phyloP scores from a whole-genome alignment of 176 grass and related monocot genomes.

The Cenchrus americanus region DNA sequence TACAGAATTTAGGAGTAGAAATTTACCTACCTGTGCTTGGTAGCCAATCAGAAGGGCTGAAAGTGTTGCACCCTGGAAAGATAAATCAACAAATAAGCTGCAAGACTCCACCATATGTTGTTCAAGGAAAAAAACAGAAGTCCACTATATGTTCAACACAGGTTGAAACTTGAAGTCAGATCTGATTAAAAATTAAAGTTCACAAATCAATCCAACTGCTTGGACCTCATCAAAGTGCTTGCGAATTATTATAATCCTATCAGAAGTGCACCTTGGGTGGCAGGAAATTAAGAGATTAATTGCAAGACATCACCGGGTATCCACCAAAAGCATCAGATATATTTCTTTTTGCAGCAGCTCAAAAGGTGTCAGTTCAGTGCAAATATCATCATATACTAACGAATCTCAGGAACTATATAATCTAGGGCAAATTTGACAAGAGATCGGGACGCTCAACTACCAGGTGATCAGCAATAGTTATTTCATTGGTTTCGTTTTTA shows the following conservation, averaged over 20 bases:
- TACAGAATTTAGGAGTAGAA: not conserved
- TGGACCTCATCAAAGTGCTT: not conserved
- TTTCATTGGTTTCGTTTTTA: slow-evolving; percentile 24
- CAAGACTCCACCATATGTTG: not conserved
- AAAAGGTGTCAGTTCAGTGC: not conserved
- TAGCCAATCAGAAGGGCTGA: slow-evolving; percentile 80
- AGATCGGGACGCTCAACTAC: not conserved
- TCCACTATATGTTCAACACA: not conserved
- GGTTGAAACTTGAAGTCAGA: not conserved
- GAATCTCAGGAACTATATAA: not conserved
- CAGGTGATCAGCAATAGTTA: not conserved
- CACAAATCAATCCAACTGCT: not conserved
- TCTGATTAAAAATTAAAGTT: not conserved
- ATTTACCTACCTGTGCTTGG: slow-evolving; percentile 74
- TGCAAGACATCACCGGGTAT: not conserved
- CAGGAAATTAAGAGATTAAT: not conserved
- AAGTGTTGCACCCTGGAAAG: slow-evolving; percentile 72
- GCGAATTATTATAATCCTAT: slow-evolving; percentile 34
- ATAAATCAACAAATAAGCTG: slow-evolving; percentile 19
- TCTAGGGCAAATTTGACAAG: not conserved
- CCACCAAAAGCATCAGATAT: too few relatives aligned
- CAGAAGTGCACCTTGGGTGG: slow-evolving; percentile 46
- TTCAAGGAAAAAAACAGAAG: not conserved
- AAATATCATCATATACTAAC: not conserved
- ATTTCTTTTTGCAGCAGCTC: not conserved